Base-by-base conservation (phyloP, 225 moss, liverwort and hornwort genomes). In the Ulota crispa region DNA sequence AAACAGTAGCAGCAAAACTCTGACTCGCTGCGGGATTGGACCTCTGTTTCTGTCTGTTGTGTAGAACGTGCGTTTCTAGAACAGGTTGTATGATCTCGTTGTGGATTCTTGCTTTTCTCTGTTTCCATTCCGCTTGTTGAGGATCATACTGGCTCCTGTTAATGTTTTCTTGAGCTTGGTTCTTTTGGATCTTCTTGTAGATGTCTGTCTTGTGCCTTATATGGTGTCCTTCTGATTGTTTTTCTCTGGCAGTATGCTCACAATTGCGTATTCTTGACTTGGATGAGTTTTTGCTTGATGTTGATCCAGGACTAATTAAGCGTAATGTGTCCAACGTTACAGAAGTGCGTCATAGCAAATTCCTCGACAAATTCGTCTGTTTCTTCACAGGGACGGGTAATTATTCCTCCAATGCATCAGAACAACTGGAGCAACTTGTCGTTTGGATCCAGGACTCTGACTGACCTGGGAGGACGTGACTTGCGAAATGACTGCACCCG, bases 301-400 rank as follows among this genome's bases (percentile, higher is more conserved):
- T 63, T 3, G 59, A 32, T 50, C 4, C n/a, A 34, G 13, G 56
- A 31, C 30, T 77, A 55, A 82, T 50, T 50, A 0, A 23, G 66
- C 9, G 39, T 56, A 28, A 72, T 57, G 41, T 87, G 41, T 67
- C 39, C 18, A 53, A 68, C 45, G 6, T 77, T 52, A 53, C 83
- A 91, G 91, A 89, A 73, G 50, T 92, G 91, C 60, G 85, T 86
- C 30, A 50, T 82, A 9, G 80, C 81, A 23, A 90, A 89, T 80
- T 79, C 85, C 24, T 83, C 91, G 41, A 80, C 81, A 57, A 91
- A 83, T 73, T 86, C 76, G 23, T 63, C 86, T 68, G 87, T 90
- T 70, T 91, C 95, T 53, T 89, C 85, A 79, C 91, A 94, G 76
- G 92, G 89, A 56, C 94, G 92, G 78, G 88, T 93, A 0, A 73